phyloP scores from a whole-genome alignment of 2,329 filamentous ascomycete genomes.

The Neonectria coccinea region DNA sequence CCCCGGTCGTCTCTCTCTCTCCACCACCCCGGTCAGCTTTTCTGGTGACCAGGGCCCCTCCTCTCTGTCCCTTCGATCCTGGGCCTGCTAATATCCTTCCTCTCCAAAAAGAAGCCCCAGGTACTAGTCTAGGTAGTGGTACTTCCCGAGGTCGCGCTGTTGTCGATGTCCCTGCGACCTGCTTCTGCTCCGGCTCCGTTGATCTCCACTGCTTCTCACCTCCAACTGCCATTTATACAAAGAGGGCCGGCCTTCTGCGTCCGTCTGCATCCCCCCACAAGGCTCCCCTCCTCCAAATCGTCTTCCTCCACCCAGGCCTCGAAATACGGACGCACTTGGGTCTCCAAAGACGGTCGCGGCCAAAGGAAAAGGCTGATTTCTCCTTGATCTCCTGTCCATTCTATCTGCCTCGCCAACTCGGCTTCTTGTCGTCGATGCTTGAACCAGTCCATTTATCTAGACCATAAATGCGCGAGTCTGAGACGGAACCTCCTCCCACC shows the following conservation, averaged over 20 bases:
- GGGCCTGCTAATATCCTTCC: constrained; percentile 39
- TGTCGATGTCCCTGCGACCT: constrained; percentile 34
- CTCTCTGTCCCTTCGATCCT: constrained; percentile 35
- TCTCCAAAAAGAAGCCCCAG: constrained; percentile 27
- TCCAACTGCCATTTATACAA: constrained; percentile 47
- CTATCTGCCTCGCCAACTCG: constrained; percentile 42
- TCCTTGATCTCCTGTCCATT: constrained; percentile 27
- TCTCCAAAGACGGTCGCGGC: constrained; percentile 45
- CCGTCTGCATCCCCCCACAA: constrained; percentile 42
- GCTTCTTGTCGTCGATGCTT: constrained; percentile 25
- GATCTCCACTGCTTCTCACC: constrained; percentile 44
- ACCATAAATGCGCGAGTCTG: constrained; percentile 46
- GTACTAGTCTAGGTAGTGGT: constrained; percentile 32
- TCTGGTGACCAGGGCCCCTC: constrained; percentile 25
- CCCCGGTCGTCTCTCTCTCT: constrained; percentile 35
- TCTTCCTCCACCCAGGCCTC: constrained; percentile 31
- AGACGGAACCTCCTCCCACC: constrained; percentile 36
- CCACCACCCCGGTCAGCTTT: constrained; percentile 13
- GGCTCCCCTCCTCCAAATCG: constrained; percentile 40
- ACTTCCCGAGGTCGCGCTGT: constrained; percentile 30
- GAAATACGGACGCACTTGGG: constrained; percentile 34
- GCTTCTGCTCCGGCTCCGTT: constrained; percentile 36
- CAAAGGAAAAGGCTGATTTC: constrained; percentile 46
- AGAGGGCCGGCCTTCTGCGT: constrained; percentile 36
- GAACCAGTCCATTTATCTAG: constrained; percentile 32